Base-by-base conservation (phyloP, 2,329 filamentous ascomycete genomes). In the Diaporthe amygdali region DNA sequence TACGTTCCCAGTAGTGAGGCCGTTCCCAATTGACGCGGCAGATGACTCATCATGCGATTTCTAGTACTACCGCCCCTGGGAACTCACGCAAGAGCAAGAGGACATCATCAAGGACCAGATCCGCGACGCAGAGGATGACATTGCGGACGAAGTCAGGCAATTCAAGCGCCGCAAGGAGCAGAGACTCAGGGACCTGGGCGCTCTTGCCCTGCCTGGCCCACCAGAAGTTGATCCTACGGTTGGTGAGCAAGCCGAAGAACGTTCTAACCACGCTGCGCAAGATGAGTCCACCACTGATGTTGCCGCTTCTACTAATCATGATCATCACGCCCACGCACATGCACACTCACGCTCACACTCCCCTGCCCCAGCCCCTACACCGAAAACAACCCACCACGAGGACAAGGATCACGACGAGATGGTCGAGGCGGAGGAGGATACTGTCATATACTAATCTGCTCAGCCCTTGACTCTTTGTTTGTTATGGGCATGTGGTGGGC, bases 41-140 rank as follows among this genome's bases (percentile, higher is more conserved):
- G 67, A 66, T 66, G 54, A 74, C 69, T 54, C 20, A 68, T 15
- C 44, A 30, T 27, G 25, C 6, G 49, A 30, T 22, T 72, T 20
- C 74, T 69, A 97, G 94, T 96, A 93, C 80, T 98, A 96, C 81
- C 91, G 92, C 55, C 96, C 96, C 0, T 97, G 93, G 92, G 91
- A 94, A 76, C 85, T 93, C 69, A 90, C 89, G 39, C 80, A 84
- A 6, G 86, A 89, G 54, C 92, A 98, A 79, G 90, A 95, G 80
- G 88, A 90, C 6, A 85, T 81, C 14, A 93, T 98, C 78, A 87
- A 91, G 55, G 84, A 87, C 5, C 95, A 97, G 80, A 86, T 94
- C 34, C 85, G 87, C 56, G 89, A 92, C 66, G 89, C 88, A 20
- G 88, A 94, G 79, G 85, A 84, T 1, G 85, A 80, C 8, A 90